Evolutionary conservation across 768 basidiomycete species (phyloP).

Genomic region (Amanita rubescens): DNA sequence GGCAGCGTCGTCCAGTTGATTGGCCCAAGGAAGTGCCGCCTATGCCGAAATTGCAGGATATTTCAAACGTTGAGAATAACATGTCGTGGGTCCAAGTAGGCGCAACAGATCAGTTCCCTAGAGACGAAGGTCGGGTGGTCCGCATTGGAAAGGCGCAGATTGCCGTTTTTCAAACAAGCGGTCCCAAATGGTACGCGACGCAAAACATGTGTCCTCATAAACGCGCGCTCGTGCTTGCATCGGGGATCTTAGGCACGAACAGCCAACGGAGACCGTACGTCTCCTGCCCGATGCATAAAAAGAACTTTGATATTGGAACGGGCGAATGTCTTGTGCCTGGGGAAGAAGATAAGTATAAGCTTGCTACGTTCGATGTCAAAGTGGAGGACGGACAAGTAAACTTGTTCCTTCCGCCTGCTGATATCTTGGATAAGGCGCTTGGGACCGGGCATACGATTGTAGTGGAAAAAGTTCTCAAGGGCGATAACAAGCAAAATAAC

Average conservation of each 20-base stretch:
- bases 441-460: not conserved
- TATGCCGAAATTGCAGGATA: slow-evolving; percentile 27
- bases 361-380: not conserved
- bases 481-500: not conserved
- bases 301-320: slow-evolving; percentile 2
- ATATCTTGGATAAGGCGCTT: not conserved
- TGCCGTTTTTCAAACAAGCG: slow-evolving; percentile 55
- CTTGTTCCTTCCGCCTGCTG: not conserved
- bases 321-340: slow-evolving; percentile 2
- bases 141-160: slow-evolving; percentile 62
- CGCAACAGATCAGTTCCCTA: not conserved
- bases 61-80: slow-evolving; percentile 30
- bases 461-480: not conserved
- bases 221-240: slow-evolving; percentile 62
- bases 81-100: slow-evolving; percentile 16
- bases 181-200: slow-evolving; percentile 50
- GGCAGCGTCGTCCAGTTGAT: slow-evolving; percentile 56
- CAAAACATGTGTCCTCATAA: slow-evolving; percentile 56
- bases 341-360: slow-evolving; percentile 4
- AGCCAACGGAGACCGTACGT: slow-evolving; percentile 37
- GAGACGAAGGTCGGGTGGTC: slow-evolving; percentile 30
- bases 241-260: slow-evolving; percentile 64
- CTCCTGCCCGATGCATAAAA: slow-evolving; percentile 47
- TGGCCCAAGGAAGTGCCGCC: slow-evolving; percentile 55
- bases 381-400: not conserved